Percentiles rank a stretch among this genome's conserved stretches.
Conservation (phyloP, 2,329 filamentous ascomycete species). For the Fusarium circinatum region DNA sequence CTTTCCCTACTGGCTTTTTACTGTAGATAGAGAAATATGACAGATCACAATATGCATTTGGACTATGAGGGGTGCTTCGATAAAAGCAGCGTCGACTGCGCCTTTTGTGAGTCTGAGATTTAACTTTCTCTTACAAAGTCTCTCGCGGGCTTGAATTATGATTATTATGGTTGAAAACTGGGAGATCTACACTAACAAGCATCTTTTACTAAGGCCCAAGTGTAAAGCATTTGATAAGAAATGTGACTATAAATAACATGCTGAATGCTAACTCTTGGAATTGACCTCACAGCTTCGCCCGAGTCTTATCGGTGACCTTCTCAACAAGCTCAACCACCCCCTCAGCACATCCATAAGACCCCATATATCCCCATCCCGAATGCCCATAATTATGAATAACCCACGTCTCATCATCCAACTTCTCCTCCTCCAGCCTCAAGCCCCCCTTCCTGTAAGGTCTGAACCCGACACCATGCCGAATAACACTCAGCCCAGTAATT, state of each 20-base stretch:
- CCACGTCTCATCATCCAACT: conserved; percentile 62
- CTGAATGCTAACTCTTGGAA: too few species aligned
- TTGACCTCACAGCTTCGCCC: conserved; percentile 47
- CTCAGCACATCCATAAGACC: conserved; percentile 76
- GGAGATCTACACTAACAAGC: accelerated
- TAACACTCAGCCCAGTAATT: conserved; percentile 76
- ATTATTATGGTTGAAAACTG: too few species aligned
- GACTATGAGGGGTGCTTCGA: too few species aligned
- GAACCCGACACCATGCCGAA: conserved; percentile 85
- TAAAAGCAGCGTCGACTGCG: accelerated
- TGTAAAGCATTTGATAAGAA: too few species aligned
- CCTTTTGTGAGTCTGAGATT: background rate
- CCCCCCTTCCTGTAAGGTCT: conserved; percentile 79
- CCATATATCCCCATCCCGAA: conserved; percentile 80
- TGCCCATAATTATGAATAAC: conserved; percentile 86
- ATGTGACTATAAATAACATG: accelerated
- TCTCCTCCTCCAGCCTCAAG: conserved; percentile 73
- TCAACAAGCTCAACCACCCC: conserved; percentile 74
- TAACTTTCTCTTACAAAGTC: accelerated
- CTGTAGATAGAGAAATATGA: background rate
- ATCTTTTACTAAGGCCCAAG: too few species aligned
- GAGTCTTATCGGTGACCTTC: conserved; percentile 58
- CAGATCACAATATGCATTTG: too few species aligned
- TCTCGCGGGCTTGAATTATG: too few species aligned
- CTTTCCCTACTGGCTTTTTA: background rate